Evolutionary conservation across 306 rosid species (phyloP), one percentile per base, ranked within the genome.

Genomic region (Sphenostylis stenocarpa): DNA sequence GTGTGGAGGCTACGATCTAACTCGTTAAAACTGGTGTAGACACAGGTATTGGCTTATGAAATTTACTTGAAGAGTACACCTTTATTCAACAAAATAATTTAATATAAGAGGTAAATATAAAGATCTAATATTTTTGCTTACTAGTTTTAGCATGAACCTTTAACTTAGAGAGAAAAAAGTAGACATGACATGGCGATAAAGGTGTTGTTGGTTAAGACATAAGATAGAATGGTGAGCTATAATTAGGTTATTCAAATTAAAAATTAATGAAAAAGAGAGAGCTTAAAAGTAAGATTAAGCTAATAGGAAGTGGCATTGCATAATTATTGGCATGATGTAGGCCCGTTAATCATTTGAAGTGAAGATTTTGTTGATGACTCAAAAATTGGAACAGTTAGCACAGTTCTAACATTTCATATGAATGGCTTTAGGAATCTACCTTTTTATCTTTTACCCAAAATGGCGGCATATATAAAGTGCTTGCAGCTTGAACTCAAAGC

Each of bases 291-390:
- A 70, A 53, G 73, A 67, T 74, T 41, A 77, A 73, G 72, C 61
- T 76, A 69, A 68, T 66, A 81, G 77, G 36, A 81, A 70, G 68
- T 47, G 78, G 17, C 69, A 51, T 77, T 38, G 21, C 72, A 82
- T 65, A 82, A 83, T 78, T 70, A 48, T 85, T 66, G 56, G 56
- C 28, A 79, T 77, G 39, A 67, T 66, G 89, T 84, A 81, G 88
- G 87, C n/a, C 90, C 92, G 4, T 81, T 88, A 77, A 90, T 92
- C 92, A 93, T 89, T 89, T 86, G 88, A 88, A 89, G 86, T 89
- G 88, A 78, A 75, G 87, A 88, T 84, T 83, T 52, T 33, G 68
- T 79, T 79, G 75, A 73, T 65, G 48, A 68, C 57, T 67, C 21
- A 77, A 64, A 7, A 76, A 77, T 57, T 73, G 79, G 44, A 72